phyloP scores from a whole-genome alignment of 345 rosid genomes.

The Kandelia obovata region DNA sequence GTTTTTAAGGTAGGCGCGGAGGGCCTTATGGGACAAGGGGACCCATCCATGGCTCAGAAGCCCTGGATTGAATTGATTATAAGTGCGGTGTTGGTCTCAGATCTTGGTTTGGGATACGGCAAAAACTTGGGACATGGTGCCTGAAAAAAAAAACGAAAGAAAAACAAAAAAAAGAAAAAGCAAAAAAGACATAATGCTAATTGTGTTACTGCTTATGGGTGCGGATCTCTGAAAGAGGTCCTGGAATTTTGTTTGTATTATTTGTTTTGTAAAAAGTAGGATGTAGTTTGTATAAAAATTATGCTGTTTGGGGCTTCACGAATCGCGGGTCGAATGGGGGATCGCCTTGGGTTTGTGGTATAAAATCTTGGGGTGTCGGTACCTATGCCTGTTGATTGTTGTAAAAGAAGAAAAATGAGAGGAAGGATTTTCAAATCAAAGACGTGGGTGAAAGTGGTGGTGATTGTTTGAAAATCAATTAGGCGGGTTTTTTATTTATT shows the following conservation, averaged over 20 bases:
- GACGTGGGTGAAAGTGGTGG: too few species aligned
- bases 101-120: not conserved
- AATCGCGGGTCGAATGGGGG: too few species aligned
- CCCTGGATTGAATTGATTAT: not conserved
- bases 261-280: not conserved
- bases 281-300: not conserved
- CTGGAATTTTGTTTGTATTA: not conserved
- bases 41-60: not conserved
- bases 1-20: not conserved
- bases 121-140: not conserved
- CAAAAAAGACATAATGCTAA: too few species aligned
- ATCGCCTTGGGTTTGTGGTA: too few species aligned
- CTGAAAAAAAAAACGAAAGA: not conserved
- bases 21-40: not conserved
- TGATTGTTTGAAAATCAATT: too few species aligned
- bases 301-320: not conserved
- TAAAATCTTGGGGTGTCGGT: too few species aligned
- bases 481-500: too few species aligned
- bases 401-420: too few species aligned
- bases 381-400: too few species aligned
- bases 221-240: not conserved
- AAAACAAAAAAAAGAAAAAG: too few species aligned
- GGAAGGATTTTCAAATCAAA: too few species aligned
- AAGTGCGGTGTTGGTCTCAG: not conserved
- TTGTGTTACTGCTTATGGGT: too few species aligned